Base-by-base conservation (phyloP, 306 rosid genomes). In the Ormosia emarginata region DNA sequence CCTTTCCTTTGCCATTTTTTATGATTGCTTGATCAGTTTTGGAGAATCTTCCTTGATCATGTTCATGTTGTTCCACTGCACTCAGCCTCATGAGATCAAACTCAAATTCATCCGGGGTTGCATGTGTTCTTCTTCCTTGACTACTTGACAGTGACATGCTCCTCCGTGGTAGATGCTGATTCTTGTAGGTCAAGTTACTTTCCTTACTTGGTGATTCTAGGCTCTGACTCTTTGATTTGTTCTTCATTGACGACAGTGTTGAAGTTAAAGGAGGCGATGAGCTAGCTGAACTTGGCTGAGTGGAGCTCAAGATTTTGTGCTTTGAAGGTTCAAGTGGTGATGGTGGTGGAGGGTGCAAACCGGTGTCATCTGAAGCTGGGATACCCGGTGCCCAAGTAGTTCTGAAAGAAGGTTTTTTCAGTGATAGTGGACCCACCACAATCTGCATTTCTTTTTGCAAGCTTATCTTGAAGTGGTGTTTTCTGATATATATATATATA, bases 361-460 rank as follows among this genome's bases (percentile, higher is more conserved):
- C 24, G 1, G 24, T 24, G 24, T 24, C 24, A 24, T 24, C 24
- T 24, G 24, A 24, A 24, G 24, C 24, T 24, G 24, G 24, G 24
- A 24, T 24, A 24, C 24, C 24, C 24, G 0, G 24, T 24, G 24
- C 24, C 24, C 24, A 10, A 67, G 47, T 32, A 2, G 56, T 37
- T 6, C 56, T 80, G 0, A 78, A 36, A 11, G 81, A 67, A 37
- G 84, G 72, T 14, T 77, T 86, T 61, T 82, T 79, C 63, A 87
- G 37, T 9, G 94, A 92, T 14, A 86, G 37, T 3, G 93, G 92
- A 73, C 90, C 92, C 29, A 90, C 87, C 7, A 85, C 79, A 56
- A 90, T 87, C 67, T 91, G 90, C 85, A 66, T 86, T 65, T 93
- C 93, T 73, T 77, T 86, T 12, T 89, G 86, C 43, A 44, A 32